Base-by-base conservation (phyloP, 441 rosid species). In the Populus hybrid region DNA sequence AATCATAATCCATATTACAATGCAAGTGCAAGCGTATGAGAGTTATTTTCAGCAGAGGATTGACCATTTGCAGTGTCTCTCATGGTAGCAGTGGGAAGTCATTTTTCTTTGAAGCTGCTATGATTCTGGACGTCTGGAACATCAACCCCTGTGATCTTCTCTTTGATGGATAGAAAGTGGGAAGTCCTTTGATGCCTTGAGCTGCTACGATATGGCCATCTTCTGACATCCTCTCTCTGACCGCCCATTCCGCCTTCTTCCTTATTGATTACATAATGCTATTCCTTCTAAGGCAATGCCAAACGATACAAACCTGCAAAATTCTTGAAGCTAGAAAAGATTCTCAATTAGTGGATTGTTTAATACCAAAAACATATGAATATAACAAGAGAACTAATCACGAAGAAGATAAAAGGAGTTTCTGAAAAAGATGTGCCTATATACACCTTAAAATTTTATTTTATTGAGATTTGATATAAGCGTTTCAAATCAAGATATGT, bases 61-160 rank as follows among this genome's bases (percentile, higher is more conserved):
- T 57, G 23, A n/a, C 63, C 63, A 20, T 57, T 57, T 57, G 63
- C 4, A 32, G 35, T 5, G 18, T 23, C 18, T 28, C 3, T 65
- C 28, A 28, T 1, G 59, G 65, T 77, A 81, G 84, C 82, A 73
- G 61, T 8, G 77, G n/a, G 16, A 30, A 64, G 21, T 75, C 78
- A 26, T 68, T 64, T 75, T 28, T 80, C 59, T 73, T 82, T 34
- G 85, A 70, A 68, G 77, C 75, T 46, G 81, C 69, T 69, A 74
- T 59, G 20, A 67, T 66, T 14, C 16, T 79, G 36, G 57, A 18
- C 8, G 57, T 53, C 24, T 70, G 77, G 57, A 23, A 9, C 10
- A 32, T 74, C 26, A 71, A 36, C 64, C 74, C 73, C 32, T n/a
- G 53, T 73, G 69, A 38, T 50, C 30, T 72, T 83, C 57, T 71